Percentiles rank a stretch among this genome's conserved stretches.
Evolutionary conservation across 73 alveolate species (phyloP).

Genomic region (Loxodes magnus): DNA sequence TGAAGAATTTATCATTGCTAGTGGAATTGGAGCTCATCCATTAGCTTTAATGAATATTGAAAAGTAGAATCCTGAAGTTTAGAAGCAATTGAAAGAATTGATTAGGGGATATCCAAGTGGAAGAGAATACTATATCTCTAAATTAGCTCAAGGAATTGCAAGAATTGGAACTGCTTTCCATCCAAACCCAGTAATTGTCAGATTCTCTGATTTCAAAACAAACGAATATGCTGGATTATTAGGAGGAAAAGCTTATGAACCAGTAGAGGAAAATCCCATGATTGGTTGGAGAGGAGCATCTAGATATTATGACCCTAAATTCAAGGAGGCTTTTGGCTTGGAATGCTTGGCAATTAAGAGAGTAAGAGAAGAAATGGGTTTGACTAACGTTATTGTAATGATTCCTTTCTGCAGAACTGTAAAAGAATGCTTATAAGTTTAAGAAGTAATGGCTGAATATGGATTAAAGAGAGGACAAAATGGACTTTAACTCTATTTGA

Average conservation of each 20-base stretch:
- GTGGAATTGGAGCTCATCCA: background rate
- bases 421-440: background rate
- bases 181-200: slow-evolving; percentile 22
- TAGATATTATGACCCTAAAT: slow-evolving; percentile 18
- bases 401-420: background rate
- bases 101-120: too few species aligned
- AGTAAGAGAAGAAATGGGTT: slow-evolving; percentile 22
- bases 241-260: slow-evolving; percentile 21
- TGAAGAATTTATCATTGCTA: slow-evolving; percentile 5
- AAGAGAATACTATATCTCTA: slow-evolving; percentile 18
- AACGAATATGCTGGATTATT: slow-evolving; percentile 20
- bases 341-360: slow-evolving; percentile 19
- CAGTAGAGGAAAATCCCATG: slow-evolving; percentile 29
- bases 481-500: slow-evolving; percentile 19
- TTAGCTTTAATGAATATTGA: too few species aligned
- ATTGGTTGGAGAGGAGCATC: slow-evolving; percentile 28
- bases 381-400: slow-evolving; percentile 17
- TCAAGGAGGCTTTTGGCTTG: slow-evolving; percentile 29
- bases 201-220: slow-evolving; percentile 26
- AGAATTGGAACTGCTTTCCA: slow-evolving; percentile 21
- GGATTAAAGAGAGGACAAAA: slow-evolving; percentile 17
- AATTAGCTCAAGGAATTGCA: slow-evolving; percentile 20
- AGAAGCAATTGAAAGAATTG: too few species aligned
- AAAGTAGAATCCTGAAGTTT: too few species aligned
- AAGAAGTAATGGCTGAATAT: slow-evolving; percentile 10